Evolutionary conservation across 176 grass and related monocot genomes (phyloP).

Genomic region (Oryza glumipatula): DNA sequence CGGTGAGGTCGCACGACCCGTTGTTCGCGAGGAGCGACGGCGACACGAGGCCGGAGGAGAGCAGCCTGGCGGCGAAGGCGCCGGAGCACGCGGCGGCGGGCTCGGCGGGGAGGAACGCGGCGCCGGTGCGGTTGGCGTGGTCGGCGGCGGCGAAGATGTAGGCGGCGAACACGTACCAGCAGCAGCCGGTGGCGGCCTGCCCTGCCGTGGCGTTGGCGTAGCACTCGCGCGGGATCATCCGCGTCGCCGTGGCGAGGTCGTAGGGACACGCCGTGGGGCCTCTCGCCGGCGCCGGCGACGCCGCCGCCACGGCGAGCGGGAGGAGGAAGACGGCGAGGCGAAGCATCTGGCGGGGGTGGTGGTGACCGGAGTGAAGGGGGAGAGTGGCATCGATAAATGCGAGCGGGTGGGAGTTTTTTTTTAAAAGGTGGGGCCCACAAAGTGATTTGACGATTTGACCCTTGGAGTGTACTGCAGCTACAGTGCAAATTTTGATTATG

Average conservation of each 20-base stretch:
- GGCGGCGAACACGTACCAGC: conserved; percentile 67
- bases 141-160: conserved; percentile 55
- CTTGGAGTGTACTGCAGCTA: neutral
- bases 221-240: conserved; percentile 59
- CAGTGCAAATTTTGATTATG: neutral
- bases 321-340: conserved; percentile 9
- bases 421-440: neutral
- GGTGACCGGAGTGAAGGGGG: neutral
- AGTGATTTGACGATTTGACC: neutral
- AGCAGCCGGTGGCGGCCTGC: conserved; percentile 54
- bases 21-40: conserved; percentile 42
- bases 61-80: conserved; percentile 42
- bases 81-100: conserved; percentile 45
- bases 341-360: conserved; percentile 1
- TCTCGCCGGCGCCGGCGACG: neutral
- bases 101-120: conserved; percentile 47
- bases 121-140: conserved; percentile 53
- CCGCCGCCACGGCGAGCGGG: neutral
- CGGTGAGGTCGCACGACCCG: conserved; percentile 56
- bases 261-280: conserved; percentile 43
- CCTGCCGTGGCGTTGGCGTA: conserved; percentile 54
- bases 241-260: conserved; percentile 48
- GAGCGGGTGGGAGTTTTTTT: neutral
- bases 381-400: neutral
- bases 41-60: conserved; percentile 43